phyloP scores from a whole-genome alignment of 2,329 filamentous ascomycete species.

The Neurospora crassa region DNA sequence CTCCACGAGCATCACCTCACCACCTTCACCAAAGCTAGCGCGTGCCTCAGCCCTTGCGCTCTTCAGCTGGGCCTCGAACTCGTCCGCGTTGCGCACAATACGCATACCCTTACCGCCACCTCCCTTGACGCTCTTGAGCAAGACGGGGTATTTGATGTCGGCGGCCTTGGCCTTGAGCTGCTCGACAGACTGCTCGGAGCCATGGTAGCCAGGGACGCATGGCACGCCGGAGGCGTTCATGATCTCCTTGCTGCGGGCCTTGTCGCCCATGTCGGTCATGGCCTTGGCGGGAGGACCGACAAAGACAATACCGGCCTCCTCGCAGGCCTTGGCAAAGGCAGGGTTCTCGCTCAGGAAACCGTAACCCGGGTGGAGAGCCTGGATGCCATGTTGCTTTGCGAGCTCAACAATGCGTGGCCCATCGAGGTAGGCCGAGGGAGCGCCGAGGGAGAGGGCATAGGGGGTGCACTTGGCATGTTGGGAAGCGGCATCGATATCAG shows the following conservation, averaged over 20 bases:
- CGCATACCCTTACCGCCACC: constrained; percentile 82
- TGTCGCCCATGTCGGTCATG: constrained; percentile 86
- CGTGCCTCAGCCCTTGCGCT: constrained; percentile 67
- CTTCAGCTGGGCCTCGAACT: constrained; percentile 61
- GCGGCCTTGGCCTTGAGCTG: constrained; percentile 59
- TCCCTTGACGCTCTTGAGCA: constrained; percentile 71
- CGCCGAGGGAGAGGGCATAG: constrained; percentile 74
- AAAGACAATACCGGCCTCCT: constrained; percentile 83
- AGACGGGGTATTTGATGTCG: constrained; percentile 58
- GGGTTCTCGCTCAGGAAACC: constrained; percentile 94
- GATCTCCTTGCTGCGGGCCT: constrained; percentile 88
- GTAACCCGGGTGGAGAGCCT: constrained; percentile 92
- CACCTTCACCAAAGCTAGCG: constrained; percentile 70
- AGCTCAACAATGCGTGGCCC: constrained; percentile 85
- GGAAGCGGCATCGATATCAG: constrained; percentile 75
- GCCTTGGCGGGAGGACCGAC: constrained; percentile 82
- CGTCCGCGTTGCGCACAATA: constrained; percentile 57
- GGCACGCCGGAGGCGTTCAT: constrained; percentile 93
- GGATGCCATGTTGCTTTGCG: constrained; percentile 76
- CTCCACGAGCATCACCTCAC: constrained; percentile 77
- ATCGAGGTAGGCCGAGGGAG: constrained; percentile 82
- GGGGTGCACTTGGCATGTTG: constrained; percentile 84
- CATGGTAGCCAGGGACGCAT: constrained; percentile 94
- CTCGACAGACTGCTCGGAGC: constrained; percentile 62
- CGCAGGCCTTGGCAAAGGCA: constrained; percentile 77